Percentiles rank a stretch among this genome's conserved stretches.
Evolutionary conservation across 176 grass and related monocot genomes (phyloP).

Genomic region (Oryza nivara): DNA sequence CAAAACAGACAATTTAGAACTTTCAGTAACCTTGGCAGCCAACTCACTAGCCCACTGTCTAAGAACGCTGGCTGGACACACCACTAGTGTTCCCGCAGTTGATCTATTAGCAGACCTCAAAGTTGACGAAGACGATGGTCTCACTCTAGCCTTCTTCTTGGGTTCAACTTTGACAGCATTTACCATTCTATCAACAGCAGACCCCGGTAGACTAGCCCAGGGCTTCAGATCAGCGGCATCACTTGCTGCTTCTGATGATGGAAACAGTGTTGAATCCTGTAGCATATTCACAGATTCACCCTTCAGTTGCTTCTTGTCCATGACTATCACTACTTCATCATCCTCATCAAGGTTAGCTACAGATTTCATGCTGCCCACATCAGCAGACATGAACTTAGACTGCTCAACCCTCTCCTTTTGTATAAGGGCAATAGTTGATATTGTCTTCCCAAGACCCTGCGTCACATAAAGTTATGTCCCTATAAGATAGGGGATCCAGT

Average conservation of each 20-base stretch:
- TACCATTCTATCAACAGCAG: slow-evolving; percentile 31
- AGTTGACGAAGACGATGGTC: slow-evolving; percentile 36
- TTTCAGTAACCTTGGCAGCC: slow-evolving; percentile 64
- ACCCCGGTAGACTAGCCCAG: background rate
- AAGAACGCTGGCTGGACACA: slow-evolving; percentile 89
- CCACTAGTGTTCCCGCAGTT: slow-evolving; percentile 83
- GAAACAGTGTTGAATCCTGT: background rate
- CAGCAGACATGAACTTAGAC: slow-evolving; percentile 58
- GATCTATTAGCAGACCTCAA: slow-evolving; percentile 39
- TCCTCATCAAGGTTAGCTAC: slow-evolving; percentile 67
- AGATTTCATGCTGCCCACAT: slow-evolving; percentile 42
- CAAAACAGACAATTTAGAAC: slow-evolving; percentile 74
- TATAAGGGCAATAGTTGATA: slow-evolving; percentile 87
- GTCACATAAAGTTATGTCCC: background rate
- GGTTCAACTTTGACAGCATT: slow-evolving; percentile 33
- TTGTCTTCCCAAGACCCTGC: slow-evolving; percentile 92
- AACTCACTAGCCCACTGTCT: slow-evolving; percentile 91
- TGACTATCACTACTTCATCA: slow-evolving; percentile 36
- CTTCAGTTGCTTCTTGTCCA: slow-evolving; percentile 41
- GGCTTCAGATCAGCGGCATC: background rate
- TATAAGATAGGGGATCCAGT: slow-evolving; percentile 22
- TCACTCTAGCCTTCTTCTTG: slow-evolving; percentile 38
- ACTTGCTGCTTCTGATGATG: background rate
- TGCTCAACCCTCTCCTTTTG: slow-evolving; percentile 84
- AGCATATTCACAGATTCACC: slow-evolving; percentile 7